Conservation (phyloP, 805 yeast species). For the Sugiyamaella lignohabitans region DNA sequence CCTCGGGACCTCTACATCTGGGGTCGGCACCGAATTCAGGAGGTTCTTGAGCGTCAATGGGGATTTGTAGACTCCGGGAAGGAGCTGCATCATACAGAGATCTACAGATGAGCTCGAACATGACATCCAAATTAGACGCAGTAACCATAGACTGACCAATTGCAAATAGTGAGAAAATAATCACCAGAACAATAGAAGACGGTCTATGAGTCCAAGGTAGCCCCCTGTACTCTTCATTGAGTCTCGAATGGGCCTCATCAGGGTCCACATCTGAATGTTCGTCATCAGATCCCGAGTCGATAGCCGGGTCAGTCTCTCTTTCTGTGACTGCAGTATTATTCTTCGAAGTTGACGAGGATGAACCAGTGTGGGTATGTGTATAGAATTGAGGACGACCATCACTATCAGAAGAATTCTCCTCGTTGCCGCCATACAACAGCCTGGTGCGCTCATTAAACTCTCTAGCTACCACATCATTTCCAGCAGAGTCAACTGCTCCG, state of each 20-base stretch:
- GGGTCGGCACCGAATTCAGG: constrained; percentile 13
- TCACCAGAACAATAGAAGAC: constrained; percentile 9
- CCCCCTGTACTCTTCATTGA: constrained; percentile 3
- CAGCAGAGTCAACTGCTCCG: constrained; percentile 6
- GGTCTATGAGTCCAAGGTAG: constrained; percentile 9
- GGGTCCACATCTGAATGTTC: background rate
- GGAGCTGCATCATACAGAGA: constrained; percentile 10
- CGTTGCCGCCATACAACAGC: background rate
- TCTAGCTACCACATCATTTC: constrained; percentile 4
- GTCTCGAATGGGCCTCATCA: constrained; percentile 1
- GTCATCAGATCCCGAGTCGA: background rate
- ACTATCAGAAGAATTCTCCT: background rate
- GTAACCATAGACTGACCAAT: constrained; percentile 16
- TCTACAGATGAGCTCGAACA: constrained; percentile 21
- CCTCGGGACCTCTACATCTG: constrained; percentile 18
- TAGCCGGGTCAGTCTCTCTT: background rate
- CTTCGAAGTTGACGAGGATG: too few species aligned
- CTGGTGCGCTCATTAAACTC: background rate
- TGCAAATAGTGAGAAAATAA: constrained; percentile 12
- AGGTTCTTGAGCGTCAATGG: too few species aligned
- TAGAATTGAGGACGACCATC: background rate
- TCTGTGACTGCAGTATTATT: too few species aligned
- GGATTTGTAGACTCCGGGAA: background rate
- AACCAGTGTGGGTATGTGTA: too few species aligned
- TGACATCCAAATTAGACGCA: constrained; percentile 18